Percentiles rank a stretch among this genome's conserved stretches.
Evolutionary conservation across 192 early-diverging fungal species (phyloP).

Genomic region (Haplosporangium gracile): DNA sequence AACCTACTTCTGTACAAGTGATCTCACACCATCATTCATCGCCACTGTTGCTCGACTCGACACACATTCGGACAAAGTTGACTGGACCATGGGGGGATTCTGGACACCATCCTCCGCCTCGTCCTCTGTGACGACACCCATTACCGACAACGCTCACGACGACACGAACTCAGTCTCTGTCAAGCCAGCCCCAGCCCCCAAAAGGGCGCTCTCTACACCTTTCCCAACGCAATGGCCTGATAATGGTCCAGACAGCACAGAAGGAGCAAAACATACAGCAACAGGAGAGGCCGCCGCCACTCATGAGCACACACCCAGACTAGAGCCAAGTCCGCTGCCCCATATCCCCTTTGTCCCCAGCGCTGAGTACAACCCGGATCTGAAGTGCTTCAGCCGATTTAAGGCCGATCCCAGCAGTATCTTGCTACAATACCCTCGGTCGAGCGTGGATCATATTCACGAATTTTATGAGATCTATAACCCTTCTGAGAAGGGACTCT

Average conservation of each 20-base stretch:
- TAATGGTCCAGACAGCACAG: background rate
- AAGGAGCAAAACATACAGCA: background rate
- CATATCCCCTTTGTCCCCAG: conserved; percentile 37
- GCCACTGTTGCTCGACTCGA: background rate
- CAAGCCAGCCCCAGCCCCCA: conserved; percentile 29
- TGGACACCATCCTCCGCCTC: conserved; percentile 30
- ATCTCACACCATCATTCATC: background rate
- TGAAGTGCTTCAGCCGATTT: conserved; percentile 11
- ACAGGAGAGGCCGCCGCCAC: background rate
- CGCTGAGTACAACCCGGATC: conserved; percentile 31
- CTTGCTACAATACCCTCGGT: conserved; percentile 30
- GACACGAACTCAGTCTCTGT: conserved; percentile 25
- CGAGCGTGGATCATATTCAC: conserved; percentile 44
- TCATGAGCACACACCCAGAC: conserved; percentile 7
- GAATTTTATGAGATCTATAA: conserved; percentile 53
- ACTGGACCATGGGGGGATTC: conserved; percentile 45
- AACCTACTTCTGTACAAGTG: background rate
- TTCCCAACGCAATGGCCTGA: conserved; percentile 24
- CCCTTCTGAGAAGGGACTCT: conserved; percentile 31
- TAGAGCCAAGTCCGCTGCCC: conserved; percentile 20
- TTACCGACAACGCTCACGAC: background rate
- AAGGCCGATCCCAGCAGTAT: conserved; percentile 44
- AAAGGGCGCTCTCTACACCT: conserved; percentile 28
- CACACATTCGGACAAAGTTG: background rate
- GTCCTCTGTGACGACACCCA: conserved; percentile 1